Evolutionary conservation across 225 moss, liverwort and hornwort species (phyloP), one percentile per base, ranked within the genome.

Genomic region (Antitrichia curtipendula): DNA sequence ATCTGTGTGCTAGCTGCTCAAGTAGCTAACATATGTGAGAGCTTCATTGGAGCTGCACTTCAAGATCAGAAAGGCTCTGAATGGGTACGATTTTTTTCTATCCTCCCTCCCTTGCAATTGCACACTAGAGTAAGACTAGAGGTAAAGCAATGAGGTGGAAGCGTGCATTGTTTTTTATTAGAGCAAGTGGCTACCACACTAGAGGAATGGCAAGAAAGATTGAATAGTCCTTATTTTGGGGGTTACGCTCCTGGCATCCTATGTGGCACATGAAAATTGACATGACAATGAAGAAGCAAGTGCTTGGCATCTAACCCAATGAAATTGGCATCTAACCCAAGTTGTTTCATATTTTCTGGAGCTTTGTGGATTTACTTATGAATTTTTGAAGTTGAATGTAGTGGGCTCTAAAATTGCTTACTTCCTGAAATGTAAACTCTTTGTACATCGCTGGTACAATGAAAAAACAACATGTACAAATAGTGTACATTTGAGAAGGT

Each of bases 41-140:
- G 98, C 86, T 93, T 92, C 86, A 91, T 98, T 88, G 97, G 98
- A 85, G 98, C 98, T 76, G 94, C 94, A 69, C 88, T 98, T 86
- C 98, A 98, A 90, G 98, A 94, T 86, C 93, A 93, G 87, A 88
- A 95, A 64, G 96, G 97, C 83, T 96, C 88, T 85, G 94, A 97
- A 90, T 98, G 98, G 98, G 98, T 98, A 94, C 20, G 82, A 74
- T 86, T 84, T 36, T 82, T n/a, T 24, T 59, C 25, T 68, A 32
- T 85, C 69, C 38, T 81, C 3, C 50, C 10, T 40, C 8, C 25
- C 57, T 72, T 71, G 34, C 60, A 45, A 8, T 43, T 66, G 66
- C 41, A 69, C 22, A 54, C 41, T 83, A 54, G 41, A 41, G 69
- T 63, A 49, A 81, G 79, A 78, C 57, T 27, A 40, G 50, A 34